Evolutionary conservation across 1,284 basidiomycete species (phyloP), one percentile per base, ranked within the genome.

Genomic region (Puccinia polysora): DNA sequence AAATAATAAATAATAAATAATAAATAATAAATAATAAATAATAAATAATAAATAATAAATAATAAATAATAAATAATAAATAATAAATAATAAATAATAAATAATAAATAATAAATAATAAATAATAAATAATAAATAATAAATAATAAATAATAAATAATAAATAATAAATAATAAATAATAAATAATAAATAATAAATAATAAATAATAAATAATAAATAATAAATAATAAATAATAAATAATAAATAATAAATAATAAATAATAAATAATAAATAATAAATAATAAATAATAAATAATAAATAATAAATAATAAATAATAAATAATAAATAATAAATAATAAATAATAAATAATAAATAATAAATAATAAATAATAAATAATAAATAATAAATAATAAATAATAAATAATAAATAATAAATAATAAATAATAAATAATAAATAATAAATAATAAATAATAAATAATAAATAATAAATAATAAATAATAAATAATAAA

Each of bases 311-410:
- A 45, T 45, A 45, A 45, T 10, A 45, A 45, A 45, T 45, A n/a
- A n/a, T 10, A 10, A 45, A 45, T 45, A 45, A 45, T 10, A 10
- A n/a, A 45, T 45, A 45, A 45, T 10, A 10, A n/a, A 45, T 10
- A 45, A 45, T 45, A 45, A n/a, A 45, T 45, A n/a, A 45, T 45
- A 45, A 10, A 45, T 45, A 45, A 45, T 45, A 45, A n/a, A 45
- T 45, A 45, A 45, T 45, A 45, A 45, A 45, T 45, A 45, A 45
- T 45, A n/a, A 45, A 45, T 45, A 45, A 45, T 45, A 45, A 45
- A 45, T 45, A 45, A 10, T 45, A 45, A 45, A 45, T n/a, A 45
- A 45, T 45, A 45, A n/a, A 45, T 45, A 45, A 45, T 45, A 45
- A 45, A n/a, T n/a, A 45, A 45, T 45, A 45, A 45, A 45, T 45